phyloP scores from a whole-genome alignment of 2,329 filamentous ascomycete species.

The Pyricularia sp. region DNA sequence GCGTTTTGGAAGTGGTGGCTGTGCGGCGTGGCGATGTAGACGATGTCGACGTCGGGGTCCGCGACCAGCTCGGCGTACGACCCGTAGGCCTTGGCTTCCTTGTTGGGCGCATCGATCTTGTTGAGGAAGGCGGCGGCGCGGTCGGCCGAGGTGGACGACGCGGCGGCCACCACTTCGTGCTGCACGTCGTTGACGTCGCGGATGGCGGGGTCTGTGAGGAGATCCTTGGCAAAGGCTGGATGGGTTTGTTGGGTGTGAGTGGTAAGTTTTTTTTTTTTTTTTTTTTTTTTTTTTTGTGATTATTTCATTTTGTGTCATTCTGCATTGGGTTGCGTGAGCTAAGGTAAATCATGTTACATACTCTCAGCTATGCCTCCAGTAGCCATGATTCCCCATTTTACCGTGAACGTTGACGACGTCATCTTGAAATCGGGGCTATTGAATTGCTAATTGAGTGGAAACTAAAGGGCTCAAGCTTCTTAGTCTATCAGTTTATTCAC shows the following conservation, averaged over 20 bases:
- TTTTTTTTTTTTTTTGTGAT: neutral
- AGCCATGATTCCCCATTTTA: slow-evolving; percentile 53
- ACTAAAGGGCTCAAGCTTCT: neutral
- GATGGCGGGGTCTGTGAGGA: slow-evolving; percentile 61
- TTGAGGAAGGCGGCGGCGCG: slow-evolving; percentile 66
- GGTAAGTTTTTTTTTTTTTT: neutral
- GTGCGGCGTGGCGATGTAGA: slow-evolving; percentile 87
- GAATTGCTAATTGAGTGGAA: neutral
- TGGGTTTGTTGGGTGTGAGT: neutral
- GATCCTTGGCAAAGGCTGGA: slow-evolving; percentile 62
- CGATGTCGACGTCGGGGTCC: slow-evolving; percentile 70
- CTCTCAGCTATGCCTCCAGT: slow-evolving; percentile 50
- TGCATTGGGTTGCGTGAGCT: neutral
- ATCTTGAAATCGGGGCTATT: neutral
- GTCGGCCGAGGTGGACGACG: slow-evolving; percentile 64
- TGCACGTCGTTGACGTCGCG: slow-evolving; percentile 64
- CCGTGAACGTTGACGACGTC: slow-evolving; percentile 28
- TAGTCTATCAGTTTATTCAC: neutral
- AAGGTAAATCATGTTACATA: slow-evolving; percentile 20
- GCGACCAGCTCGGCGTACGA: slow-evolving; percentile 74
- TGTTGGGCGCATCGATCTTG: slow-evolving; percentile 56
- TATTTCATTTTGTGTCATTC: neutral
- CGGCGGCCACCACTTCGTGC: slow-evolving; percentile 70
- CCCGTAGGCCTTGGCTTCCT: slow-evolving; percentile 56
- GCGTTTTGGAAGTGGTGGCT: slow-evolving; percentile 89